Evolutionary conservation across 352 stramenopile genomes (phyloP), one percentile per base, ranked within the genome.

Genomic region (Phytophthora melonis): DNA sequence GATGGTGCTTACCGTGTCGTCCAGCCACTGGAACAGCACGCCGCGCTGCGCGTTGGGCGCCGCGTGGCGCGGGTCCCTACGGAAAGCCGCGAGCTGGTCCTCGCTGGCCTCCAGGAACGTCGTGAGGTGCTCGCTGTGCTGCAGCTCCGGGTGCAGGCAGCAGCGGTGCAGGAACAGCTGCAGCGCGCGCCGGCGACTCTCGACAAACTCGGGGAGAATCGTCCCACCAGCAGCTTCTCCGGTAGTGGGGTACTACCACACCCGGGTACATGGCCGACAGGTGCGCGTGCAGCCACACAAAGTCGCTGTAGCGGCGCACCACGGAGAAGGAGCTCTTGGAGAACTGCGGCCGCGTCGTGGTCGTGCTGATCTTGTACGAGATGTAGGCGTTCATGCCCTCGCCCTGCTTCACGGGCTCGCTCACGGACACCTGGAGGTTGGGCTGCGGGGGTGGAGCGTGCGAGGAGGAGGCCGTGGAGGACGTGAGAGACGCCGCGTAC

Each of bases 301-400:
- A 99, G 76, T 99, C 97, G 60, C 90, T 98, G 79, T 96, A 97
- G 50, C 97, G 93, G 13, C 97, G 86, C 14, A 99, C 85, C 19
- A 99, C 96, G 1, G 91, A 93, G 66, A 97, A 98, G 25, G 91
- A 88, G 72, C 76, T 89, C 75, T 91, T 94, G 55, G 91, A 81
- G 71, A 96, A 96, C 75, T 96, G 90, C 23, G 88, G 83, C 3
- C 90, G 86, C 39, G 82, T 92, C 9, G 90, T 97, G 5, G 21
- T 72, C 0, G 86, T 97, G 53, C 76, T 85, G 77, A 99, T 97
- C 69, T 98, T 98, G 86, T 99, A 99, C 63, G 93, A 98, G 53
- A 98, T 99, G 78, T 98, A 99, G 63, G 98, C 96, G 77, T 99
- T 99, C 83, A 99, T 98, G 52, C 97, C 97, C 68, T 99, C 97